Evolutionary conservation across 2,329 filamentous ascomycete genomes (phyloP).

Genomic region (Trichoderma sp.): DNA sequence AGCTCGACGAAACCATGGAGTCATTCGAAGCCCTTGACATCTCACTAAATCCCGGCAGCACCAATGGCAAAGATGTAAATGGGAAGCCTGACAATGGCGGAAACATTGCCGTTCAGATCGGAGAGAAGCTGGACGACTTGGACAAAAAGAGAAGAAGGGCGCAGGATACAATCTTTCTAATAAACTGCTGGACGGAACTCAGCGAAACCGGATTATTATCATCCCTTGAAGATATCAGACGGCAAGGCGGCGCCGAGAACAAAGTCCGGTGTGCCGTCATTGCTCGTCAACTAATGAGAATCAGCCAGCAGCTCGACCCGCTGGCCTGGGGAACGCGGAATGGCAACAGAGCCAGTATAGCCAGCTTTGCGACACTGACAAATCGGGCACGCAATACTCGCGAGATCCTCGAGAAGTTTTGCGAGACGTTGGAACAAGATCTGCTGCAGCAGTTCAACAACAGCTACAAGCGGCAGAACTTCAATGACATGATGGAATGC

Average conservation of each 20-base stretch:
- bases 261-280: slow-evolving; percentile 95
- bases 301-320: slow-evolving; percentile 87
- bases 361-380: slow-evolving; percentile 56
- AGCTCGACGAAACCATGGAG: slow-evolving; percentile 88
- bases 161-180: slow-evolving; percentile 90
- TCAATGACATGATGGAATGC: slow-evolving; percentile 97
- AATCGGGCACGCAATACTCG: slow-evolving; percentile 68
- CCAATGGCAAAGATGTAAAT: slow-evolving; percentile 41
- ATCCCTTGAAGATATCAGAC: slow-evolving; percentile 84
- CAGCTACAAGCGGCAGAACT: slow-evolving; percentile 92
- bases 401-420: slow-evolving; percentile 94
- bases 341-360: slow-evolving; percentile 57
- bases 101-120: slow-evolving; percentile 91
- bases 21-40: slow-evolving; percentile 90
- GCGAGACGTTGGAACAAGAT: slow-evolving; percentile 93
- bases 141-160: slow-evolving; percentile 89
- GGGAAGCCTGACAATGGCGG: slow-evolving; percentile 64
- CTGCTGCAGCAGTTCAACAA: slow-evolving; percentile 95
- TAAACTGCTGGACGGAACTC: slow-evolving; percentile 96
- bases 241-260: slow-evolving; percentile 83
- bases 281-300: slow-evolving; percentile 87
- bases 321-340: slow-evolving; percentile 70
- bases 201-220: slow-evolving; percentile 85
- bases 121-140: slow-evolving; percentile 89
- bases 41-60: slow-evolving; percentile 68